Evolutionary conservation across 2,329 filamentous ascomycete species (phyloP).

Genomic region (Alternaria longipes): DNA sequence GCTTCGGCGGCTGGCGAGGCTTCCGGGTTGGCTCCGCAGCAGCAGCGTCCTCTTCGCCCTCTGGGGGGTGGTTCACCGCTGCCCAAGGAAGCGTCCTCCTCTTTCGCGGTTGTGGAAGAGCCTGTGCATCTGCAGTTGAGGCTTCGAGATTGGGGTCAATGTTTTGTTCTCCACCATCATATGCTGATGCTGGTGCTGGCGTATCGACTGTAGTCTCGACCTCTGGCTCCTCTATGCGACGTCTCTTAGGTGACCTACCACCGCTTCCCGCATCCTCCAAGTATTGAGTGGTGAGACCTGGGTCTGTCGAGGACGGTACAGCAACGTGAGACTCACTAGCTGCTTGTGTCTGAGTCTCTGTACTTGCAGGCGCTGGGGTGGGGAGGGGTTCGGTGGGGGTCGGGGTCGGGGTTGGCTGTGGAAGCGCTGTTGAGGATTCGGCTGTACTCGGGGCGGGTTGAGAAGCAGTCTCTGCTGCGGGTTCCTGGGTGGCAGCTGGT

Average conservation of each 20-base stretch:
- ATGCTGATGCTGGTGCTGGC: slow-evolving; percentile 2
- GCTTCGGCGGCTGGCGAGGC: slow-evolving; percentile 24
- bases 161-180: not conserved
- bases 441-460: slow-evolving; percentile 9
- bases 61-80: slow-evolving; percentile 40
- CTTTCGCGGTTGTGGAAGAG: slow-evolving; percentile 16
- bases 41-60: slow-evolving; percentile 20
- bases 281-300: slow-evolving; percentile 10
- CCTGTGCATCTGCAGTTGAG: slow-evolving; percentile 2
- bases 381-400: not conserved
- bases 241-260: slow-evolving; percentile 34
- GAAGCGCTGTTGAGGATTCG: not conserved
- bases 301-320: not conserved
- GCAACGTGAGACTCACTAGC: not conserved
- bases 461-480: slow-evolving; percentile 11
- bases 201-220: not conserved
- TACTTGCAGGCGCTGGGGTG: slow-evolving; percentile 4
- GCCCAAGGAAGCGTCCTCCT: slow-evolving; percentile 35
- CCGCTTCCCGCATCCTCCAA: slow-evolving; percentile 20
- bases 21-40: slow-evolving; percentile 20
- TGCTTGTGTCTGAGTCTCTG: slow-evolving; percentile 1
- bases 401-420: not conserved
- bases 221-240: slow-evolving; percentile 23
- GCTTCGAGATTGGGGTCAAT: slow-evolving; percentile 1
- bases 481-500: slow-evolving; percentile 37